A percentile compares a stretch with the other conserved stretches of the same genome.
These are phyloP conservation scores for Rhytidhysteron rufulum DNA, from an alignment of 2,329 filamentous ascomycete genomes.

Conservation along the genomic window DNA sequence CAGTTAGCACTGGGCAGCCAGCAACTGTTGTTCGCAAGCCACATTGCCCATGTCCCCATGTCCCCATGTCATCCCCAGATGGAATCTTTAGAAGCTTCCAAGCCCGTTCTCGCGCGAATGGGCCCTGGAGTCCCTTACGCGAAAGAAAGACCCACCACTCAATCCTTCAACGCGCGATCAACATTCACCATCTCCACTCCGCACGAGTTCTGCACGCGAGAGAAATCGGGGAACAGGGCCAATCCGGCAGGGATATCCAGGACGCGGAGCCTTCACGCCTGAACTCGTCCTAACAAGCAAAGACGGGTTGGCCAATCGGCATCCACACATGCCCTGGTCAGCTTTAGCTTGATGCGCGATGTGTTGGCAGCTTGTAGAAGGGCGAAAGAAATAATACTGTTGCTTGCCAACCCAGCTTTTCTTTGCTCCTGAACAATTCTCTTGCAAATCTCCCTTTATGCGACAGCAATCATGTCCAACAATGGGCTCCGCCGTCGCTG, in stretches of 20 bases:
- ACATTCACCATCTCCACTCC: too few species aligned
- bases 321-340: not conserved
- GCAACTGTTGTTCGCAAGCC: not conserved
- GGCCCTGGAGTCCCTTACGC: too few species aligned
- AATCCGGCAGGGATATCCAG: not conserved
- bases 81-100: too few species aligned
- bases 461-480: not conserved
- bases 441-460: not conserved
- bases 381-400: conserved; percentile 1
- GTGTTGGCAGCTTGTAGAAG: not conserved
- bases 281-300: not conserved
- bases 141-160: too few species aligned
- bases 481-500: not conserved
- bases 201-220: not conserved
- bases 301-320: not conserved
- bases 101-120: too few species aligned
- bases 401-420: not conserved
- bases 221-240: not conserved
- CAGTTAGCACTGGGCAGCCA: too few species aligned
- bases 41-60: not conserved
- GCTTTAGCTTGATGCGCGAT: not conserved
- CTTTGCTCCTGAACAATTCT: not conserved
- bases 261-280: not conserved
- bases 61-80: too few species aligned
- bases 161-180: too few species aligned